Evolutionary conservation across 306 rosid genomes (phyloP).

Genomic region (Cajanus cajan): DNA sequence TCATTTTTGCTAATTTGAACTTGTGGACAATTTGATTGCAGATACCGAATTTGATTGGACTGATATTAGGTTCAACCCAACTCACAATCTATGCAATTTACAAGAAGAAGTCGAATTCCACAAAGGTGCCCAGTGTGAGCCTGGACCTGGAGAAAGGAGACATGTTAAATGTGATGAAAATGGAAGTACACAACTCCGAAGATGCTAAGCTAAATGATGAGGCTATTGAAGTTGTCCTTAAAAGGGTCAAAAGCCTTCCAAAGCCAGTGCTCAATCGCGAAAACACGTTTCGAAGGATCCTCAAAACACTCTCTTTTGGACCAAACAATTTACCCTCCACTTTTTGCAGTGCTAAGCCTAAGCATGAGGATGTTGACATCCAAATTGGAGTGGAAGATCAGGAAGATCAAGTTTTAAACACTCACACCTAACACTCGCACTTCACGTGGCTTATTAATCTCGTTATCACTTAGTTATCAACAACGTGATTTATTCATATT

Average conservation of each 20-base stretch:
- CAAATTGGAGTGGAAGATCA: neutral
- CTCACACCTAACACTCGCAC: too few species aligned
- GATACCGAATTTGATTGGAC: slow-evolving; percentile 47
- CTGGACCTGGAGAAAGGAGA: neutral
- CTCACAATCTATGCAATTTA: slow-evolving; percentile 36
- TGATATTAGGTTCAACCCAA: slow-evolving; percentile 29
- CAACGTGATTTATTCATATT: neutral
- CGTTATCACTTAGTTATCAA: neutral
- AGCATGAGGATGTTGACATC: neutral
- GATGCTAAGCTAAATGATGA: neutral
- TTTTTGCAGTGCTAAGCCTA: neutral
- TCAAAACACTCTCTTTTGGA: slow-evolving; percentile 43
- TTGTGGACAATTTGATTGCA: neutral
- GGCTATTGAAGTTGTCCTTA: neutral
- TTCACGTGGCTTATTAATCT: neutral
- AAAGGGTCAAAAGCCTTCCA: slow-evolving; percentile 50
- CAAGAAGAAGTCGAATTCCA: slow-evolving; percentile 27
- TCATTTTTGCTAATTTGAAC: neutral
- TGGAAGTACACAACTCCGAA: neutral
- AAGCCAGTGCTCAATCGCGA: slow-evolving; percentile 19
- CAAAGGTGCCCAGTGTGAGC: neutral
- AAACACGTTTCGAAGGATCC: slow-evolving; percentile 24
- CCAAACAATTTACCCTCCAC: slow-evolving; percentile 21
- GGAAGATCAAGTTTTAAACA: too few species aligned
- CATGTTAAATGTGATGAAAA: neutral